A percentile compares a stretch with the other conserved stretches of the same genome.
These are phyloP conservation scores for Scedosporium minutisporum DNA, from an alignment of 2,329 filamentous ascomycete species.

Conservation along the genomic window DNA sequence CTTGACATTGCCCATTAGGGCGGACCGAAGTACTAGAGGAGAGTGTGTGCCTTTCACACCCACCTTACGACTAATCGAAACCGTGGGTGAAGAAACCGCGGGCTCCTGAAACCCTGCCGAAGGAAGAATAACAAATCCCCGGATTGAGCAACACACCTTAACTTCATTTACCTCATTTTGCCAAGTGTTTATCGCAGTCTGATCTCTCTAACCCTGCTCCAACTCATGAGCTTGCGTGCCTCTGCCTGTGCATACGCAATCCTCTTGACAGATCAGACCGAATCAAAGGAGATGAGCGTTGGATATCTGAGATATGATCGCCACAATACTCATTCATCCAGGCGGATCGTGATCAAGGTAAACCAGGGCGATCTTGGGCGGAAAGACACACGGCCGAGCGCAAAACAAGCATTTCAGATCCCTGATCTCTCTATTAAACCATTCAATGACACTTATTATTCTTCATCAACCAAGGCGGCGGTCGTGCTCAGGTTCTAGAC, in stretches of 20 bases:
- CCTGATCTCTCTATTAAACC: background rate
- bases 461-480: background rate
- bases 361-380: background rate
- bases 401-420: background rate
- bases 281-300: background rate
- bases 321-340: background rate
- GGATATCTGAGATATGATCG: background rate
- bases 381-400: background rate
- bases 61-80: background rate
- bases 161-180: background rate
- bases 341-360: background rate
- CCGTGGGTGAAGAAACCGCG: background rate
- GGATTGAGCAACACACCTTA: background rate
- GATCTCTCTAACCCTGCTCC: background rate
- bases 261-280: background rate
- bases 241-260: background rate
- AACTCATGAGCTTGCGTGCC: background rate
- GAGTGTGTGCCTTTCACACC: background rate
- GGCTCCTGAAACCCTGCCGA: background rate
- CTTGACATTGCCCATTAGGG: background rate
- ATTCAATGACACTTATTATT: background rate
- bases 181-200: background rate
- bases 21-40: background rate
- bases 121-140: background rate
- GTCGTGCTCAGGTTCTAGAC: background rate